Percentiles rank a stretch among this genome's conserved stretches.
These are phyloP conservation scores for Gastrodia elata DNA, from an alignment of 106 monocot genomes.

Conservation along the genomic window DNA sequence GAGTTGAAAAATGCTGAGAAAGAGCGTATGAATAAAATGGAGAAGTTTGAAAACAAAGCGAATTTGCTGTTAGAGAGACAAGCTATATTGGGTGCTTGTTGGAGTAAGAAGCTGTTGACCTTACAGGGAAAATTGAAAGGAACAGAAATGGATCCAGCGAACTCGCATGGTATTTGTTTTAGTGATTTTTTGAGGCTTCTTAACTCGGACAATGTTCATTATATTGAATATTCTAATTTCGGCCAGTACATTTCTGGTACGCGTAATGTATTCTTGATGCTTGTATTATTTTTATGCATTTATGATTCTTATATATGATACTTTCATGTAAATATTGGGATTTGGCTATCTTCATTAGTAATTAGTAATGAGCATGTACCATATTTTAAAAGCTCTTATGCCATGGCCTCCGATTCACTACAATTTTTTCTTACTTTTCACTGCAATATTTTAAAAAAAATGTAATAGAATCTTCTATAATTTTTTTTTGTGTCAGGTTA, in stretches of 20 bases:
- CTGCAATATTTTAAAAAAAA: neutral
- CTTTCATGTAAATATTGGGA: neutral
- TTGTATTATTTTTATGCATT: neutral
- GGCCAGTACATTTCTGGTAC: conserved; percentile 64
- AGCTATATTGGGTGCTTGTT: conserved; percentile 65
- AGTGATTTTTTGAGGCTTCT: conserved; percentile 75
- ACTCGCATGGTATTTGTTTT: conserved; percentile 61
- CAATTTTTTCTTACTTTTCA: neutral
- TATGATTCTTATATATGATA: neutral
- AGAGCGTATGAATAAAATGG: conserved; percentile 49
- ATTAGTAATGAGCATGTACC: neutral
- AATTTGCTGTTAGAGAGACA: conserved; percentile 70
- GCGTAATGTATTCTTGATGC: conserved; percentile 3
- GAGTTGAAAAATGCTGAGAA: conserved; percentile 56
- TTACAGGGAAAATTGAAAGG: conserved; percentile 86
- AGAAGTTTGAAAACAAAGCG: conserved; percentile 62
- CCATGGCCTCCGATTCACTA: neutral
- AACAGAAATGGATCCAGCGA: conserved; percentile 79
- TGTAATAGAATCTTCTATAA: neutral
- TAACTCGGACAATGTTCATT: conserved; percentile 70
- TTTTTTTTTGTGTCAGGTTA: neutral
- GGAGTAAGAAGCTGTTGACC: conserved; percentile 57
- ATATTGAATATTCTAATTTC: conserved; percentile 83
- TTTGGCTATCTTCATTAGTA: neutral
- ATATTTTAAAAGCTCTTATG: neutral